phyloP scores from a whole-genome alignment of 192 early-diverging fungal genomes.

The Backusella sp. region DNA sequence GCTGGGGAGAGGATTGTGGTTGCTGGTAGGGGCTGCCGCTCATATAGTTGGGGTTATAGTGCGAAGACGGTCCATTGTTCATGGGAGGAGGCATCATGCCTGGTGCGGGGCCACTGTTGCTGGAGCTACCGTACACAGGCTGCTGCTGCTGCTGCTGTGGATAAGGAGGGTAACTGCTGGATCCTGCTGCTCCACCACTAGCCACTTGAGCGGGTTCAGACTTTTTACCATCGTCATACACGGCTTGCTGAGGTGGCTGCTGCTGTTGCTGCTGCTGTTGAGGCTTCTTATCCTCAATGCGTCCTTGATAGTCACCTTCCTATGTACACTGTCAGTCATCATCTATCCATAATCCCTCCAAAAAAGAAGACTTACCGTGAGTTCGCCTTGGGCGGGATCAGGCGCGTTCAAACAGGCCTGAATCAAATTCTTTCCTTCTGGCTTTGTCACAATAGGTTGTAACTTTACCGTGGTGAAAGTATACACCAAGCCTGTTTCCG shows the following conservation, averaged over 20 bases:
- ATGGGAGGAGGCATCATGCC: not conserved
- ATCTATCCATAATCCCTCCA: no score
- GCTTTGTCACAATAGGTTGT: conserved; percentile 89
- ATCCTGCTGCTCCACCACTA: not conserved
- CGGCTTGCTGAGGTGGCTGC: not conserved
- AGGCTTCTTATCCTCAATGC: not conserved
- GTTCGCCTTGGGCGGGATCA: not conserved
- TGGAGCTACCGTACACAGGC: not conserved
- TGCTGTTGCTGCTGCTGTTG: not conserved
- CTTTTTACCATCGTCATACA: not conserved
- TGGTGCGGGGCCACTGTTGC: not conserved
- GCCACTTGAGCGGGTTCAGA: not conserved
- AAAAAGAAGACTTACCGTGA: not conserved
- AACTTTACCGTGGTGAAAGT: conserved; percentile 93
- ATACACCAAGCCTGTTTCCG: conserved; percentile 94
- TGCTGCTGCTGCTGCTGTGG: not conserved
- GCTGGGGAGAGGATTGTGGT: not conserved
- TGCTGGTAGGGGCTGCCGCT: not conserved
- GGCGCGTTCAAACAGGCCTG: conserved; percentile 70
- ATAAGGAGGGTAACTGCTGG: not conserved
- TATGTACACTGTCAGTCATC: not conserved
- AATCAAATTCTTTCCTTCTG: conserved; percentile 90
- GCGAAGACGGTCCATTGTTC: not conserved
- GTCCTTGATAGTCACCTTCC: not conserved
- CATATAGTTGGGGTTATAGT: not conserved